Conservation (phyloP, 768 basidiomycete genomes). For the Mycena metata region DNA sequence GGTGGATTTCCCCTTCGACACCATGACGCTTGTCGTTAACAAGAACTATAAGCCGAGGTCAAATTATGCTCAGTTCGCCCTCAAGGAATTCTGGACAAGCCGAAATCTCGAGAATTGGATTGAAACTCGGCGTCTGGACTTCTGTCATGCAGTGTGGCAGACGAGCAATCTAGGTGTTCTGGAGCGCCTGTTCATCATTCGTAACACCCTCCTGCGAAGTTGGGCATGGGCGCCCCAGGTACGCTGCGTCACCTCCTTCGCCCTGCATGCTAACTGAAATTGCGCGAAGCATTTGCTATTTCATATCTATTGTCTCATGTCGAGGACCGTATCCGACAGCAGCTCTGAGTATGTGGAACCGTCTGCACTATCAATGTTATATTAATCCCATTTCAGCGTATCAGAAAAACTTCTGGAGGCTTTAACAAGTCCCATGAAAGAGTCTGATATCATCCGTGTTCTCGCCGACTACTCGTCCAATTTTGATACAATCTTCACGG, state of each 20-base stretch:
- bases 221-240: neutral
- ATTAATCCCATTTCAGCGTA: too few relatives aligned
- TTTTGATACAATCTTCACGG: too few relatives aligned
- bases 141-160: slow-evolving; percentile 2
- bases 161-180: neutral
- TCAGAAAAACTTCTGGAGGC: too few relatives aligned
- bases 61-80: neutral
- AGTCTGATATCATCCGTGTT: too few relatives aligned
- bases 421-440: too few relatives aligned
- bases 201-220: neutral
- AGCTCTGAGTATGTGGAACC: too few relatives aligned
- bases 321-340: too few relatives aligned
- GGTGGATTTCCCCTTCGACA: neutral
- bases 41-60: neutral
- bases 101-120: slow-evolving; percentile 9
- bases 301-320: too few relatives aligned
- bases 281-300: too few relatives aligned
- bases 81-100: slow-evolving; percentile 9
- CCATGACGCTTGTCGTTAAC: neutral
- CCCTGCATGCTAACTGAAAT: neutral
- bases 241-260: neutral
- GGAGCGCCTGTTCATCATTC: neutral
- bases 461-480: too few relatives aligned
- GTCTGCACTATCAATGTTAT: too few relatives aligned
- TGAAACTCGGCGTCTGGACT: neutral